Base-by-base conservation (phyloP, 768 basidiomycete genomes). In the Goffeauzyma gilvescens region DNA sequence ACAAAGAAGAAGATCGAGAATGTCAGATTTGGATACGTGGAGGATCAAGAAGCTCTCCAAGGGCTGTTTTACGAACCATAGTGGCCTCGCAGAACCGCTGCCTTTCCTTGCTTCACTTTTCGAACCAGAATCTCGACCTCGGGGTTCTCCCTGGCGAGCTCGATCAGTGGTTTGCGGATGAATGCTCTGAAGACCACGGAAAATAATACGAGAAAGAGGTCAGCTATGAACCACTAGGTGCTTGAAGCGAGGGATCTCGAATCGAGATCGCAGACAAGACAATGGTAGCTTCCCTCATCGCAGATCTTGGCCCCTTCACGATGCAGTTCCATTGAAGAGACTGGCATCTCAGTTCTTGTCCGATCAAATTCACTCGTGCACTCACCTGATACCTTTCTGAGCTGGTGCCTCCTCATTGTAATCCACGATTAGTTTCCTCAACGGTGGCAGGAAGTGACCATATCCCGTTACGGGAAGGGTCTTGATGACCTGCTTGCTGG, bases 81-180 rank as follows among this genome's bases (percentile, higher is more conserved):
- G 50, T 61, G 58, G 6, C 62, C 62, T 38, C 59, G 32, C 15
- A 63, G 26, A 3, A 63, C 52, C 9, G 57, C 59, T 9, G 59
- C 56, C 31, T 52, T 53, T 7, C 55, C 55, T 32, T 57, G 50
- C 46, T 52, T 50, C 32, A 60, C 20, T 36, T 50, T 44, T 31
- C 62, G 41, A 5, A 63, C 58, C 12, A 61, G 37, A 18, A 63
- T 48, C 42, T 63, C 62, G 15, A 63, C 57, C 36, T 63, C 62
- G 13, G 62, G 62, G 46, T 63, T 60, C 31, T 49, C 51, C 34
- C 46, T 43, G 1, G 62, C 62, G 22, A 59, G 37, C 35, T 49
- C 36, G 6, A 58, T 22, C 22, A 63, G 38, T 2, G 56, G 53
- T 24, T 46, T 50, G 22, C 49, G 50, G 18, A 63, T 48, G 42